Evolutionary conservation across 2,329 filamentous ascomycete species (phyloP), one percentile per base, ranked within the genome.

Genomic region (Hypoxylon rubiginosum): DNA sequence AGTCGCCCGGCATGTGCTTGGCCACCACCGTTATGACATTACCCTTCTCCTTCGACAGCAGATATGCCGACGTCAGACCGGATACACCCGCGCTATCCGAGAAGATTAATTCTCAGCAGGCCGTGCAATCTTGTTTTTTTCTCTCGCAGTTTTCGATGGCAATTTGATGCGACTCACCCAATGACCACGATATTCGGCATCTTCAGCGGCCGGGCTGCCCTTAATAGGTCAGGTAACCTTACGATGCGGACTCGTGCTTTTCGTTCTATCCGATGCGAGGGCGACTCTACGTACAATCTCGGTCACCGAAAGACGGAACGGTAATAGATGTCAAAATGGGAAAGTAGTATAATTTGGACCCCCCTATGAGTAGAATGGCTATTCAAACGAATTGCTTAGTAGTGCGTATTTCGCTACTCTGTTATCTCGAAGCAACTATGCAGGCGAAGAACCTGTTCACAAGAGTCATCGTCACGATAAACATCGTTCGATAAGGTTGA

Each of bases 1-100:
- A 96, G 81, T 97, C 94, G 39, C 94, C 94, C 0, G 94, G 94
- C 91, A 97, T 96, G 77, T 97, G 92, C 75, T 95, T 97, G 4
- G 93, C 91, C 32, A 93, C 83, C 36, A 97, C 83, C 0, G 92
- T 94, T 69, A 97, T 60, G 39, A 45, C 66, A 71, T 78, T 77
- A n/a, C 62, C 68, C 39, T 67, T 67, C 58, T 75, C 68, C 68
- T 77, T 73, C 43, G 76, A 78, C 51, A 78, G 67, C 46, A 78
- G 68, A 55, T 76, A 77, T 11, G 77, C 76, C 61, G 73, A 73
- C 10, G 77, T 78, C 51, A 78, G 63, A 28, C 77, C 77, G 36
- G 75, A 76, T 26, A 78, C 75, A 6, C 76, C 76, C 48, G 76
- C 76, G 10, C 76, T 76, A 43, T 63, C 28, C 24, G 34, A 50